Conservation (phyloP, 139 green algal species). For the Coelastrella sp. region DNA sequence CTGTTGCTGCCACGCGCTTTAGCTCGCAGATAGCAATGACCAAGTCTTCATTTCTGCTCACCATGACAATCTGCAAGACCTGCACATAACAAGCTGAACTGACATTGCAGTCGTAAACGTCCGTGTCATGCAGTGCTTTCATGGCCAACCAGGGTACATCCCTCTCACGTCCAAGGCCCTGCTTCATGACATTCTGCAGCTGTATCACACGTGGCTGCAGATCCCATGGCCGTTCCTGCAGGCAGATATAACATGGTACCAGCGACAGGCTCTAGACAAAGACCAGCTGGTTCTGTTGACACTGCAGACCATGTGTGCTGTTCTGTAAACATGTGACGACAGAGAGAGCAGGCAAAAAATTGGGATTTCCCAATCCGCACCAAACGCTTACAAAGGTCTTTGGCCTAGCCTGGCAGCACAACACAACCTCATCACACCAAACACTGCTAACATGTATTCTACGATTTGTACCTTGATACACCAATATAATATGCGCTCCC, state of each 20-base stretch:
- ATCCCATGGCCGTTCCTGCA: conserved; percentile 30
- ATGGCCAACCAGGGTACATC: conserved; percentile 35
- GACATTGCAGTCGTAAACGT: conserved; percentile 18
- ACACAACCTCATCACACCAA: too few relatives aligned
- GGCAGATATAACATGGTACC: not conserved
- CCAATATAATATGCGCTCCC: conserved; percentile 20
- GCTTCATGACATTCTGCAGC: conserved; percentile 48
- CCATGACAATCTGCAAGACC: conserved; percentile 35
- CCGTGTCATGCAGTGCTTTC: conserved; percentile 19
- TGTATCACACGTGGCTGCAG: conserved; percentile 28
- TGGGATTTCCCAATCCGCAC: too few relatives aligned
- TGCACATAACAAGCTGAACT: not conserved
- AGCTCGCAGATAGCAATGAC: not conserved
- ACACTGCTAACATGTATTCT: too few relatives aligned
- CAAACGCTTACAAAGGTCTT: too few relatives aligned
- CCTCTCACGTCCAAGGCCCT: conserved; percentile 33
- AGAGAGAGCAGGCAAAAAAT: too few relatives aligned
- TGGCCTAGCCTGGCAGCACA: too few relatives aligned
- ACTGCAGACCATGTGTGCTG: too few relatives aligned
- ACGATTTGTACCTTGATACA: conserved; percentile 5
- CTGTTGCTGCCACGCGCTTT: not conserved
- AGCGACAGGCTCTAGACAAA: not conserved
- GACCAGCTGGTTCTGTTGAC: too few relatives aligned
- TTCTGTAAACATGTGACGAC: too few relatives aligned
- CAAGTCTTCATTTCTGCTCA: conserved; percentile 18